Conservation (phyloP, 2,329 filamentous ascomycete species). For the Shiraia bambusicola region DNA sequence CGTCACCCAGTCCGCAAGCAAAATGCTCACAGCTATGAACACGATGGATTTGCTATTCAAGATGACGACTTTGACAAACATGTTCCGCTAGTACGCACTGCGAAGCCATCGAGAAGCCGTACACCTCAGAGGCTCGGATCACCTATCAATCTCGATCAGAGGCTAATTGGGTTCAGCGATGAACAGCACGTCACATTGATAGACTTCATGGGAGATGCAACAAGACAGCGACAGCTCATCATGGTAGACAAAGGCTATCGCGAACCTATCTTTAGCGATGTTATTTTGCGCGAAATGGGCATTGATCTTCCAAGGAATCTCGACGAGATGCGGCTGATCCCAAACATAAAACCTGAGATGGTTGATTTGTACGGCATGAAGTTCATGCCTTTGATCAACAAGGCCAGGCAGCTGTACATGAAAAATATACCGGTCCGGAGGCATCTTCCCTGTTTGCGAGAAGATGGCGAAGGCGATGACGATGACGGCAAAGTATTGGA, state of each 20-base stretch:
- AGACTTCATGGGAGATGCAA: slow-evolving; percentile 65
- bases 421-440: slow-evolving; percentile 17
- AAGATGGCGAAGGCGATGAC: slow-evolving; percentile 39
- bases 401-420: slow-evolving; percentile 30
- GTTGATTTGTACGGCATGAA: slow-evolving; percentile 62
- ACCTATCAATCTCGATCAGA: slow-evolving; percentile 60
- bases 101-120: slow-evolving; percentile 39
- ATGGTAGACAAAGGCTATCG: slow-evolving; percentile 61
- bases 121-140: slow-evolving; percentile 51
- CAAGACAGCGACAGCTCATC: slow-evolving; percentile 60
- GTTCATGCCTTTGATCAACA: slow-evolving; percentile 60
- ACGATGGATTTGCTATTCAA: slow-evolving; percentile 41
- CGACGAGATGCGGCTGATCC: slow-evolving; percentile 64
- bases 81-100: slow-evolving; percentile 48
- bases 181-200: slow-evolving; percentile 64
- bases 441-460: slow-evolving; percentile 14
- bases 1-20: slow-evolving; percentile 18
- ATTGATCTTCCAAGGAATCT: slow-evolving; percentile 65
- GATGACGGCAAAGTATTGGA: slow-evolving; percentile 48
- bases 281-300: slow-evolving; percentile 71
- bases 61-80: slow-evolving; percentile 46
- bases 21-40: slow-evolving; percentile 39
- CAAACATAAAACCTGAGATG: slow-evolving; percentile 63
- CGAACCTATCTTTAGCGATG: slow-evolving; percentile 65
- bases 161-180: slow-evolving; percentile 57